Base-by-base conservation (phyloP, 495 filamentous ascomycete genomes). In the Lophium mytilinum region DNA sequence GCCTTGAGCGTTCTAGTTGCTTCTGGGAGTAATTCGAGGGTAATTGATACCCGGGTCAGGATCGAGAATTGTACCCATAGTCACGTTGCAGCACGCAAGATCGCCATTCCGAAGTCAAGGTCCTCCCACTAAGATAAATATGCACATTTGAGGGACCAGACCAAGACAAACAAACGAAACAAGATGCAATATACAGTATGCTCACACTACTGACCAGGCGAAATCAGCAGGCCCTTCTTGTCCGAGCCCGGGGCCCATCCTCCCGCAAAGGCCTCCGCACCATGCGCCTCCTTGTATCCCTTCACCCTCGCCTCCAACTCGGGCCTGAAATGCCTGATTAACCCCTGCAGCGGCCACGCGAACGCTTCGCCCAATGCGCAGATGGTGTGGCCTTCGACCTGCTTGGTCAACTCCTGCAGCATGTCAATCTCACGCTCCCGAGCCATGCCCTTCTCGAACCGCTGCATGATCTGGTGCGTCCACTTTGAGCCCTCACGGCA, bases 341-440 rank as follows among this genome's bases (percentile, higher is more conserved):
- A 80, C 70, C 93, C 93, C 76, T 98, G 93, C 64, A 97, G 83
- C 64, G 93, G 93, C 93, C 93, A 98, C 58, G 93, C 90, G 65
- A 98, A 98, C 42, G 93, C 93, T 76, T 98, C 93, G 56, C 93
- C 93, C 57, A 98, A 77, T 70, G 93, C 93, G 74, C 93, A 98
- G 60, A 98, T 98, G 12, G 93, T 96, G 76, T 97, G 93, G 14
- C 93, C 93, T 77, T 98, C 93, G 50, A 98, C 93, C 76, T 97
- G 94, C 79, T 97, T 97, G 52, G 93, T 98, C 57, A 98, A 75
- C 78, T 98, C 93, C 77, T 97, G 93, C 58, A 98, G 80, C 93
- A 98, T 98, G 72, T 98, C 93, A 71, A 98, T 98, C 75, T 98
- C 93, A 40, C 93, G 76, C 70, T 84, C 84, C 50, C 89, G 82